Evolutionary conservation across 2,329 filamentous ascomycete species (phyloP).

Genomic region (Penicillium fuscoglaucum): DNA sequence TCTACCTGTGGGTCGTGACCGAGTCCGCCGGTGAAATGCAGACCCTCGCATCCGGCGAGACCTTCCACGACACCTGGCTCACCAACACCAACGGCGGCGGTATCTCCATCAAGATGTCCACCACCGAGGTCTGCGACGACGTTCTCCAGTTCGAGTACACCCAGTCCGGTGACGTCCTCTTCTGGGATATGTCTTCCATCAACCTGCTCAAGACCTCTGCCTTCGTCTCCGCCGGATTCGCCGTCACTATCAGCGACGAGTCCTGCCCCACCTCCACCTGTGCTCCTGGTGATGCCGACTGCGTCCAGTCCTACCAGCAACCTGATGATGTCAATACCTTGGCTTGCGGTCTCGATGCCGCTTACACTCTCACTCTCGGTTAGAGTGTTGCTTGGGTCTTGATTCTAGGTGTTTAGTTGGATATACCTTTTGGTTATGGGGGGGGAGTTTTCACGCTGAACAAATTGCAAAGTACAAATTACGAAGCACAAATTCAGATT

Average conservation of each 20-base stretch:
- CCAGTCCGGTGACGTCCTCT: conserved; percentile 24
- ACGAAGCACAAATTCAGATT: conserved; percentile 2
- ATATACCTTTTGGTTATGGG: conserved; percentile 9
- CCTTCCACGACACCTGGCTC: conserved; percentile 31
- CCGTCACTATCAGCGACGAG: conserved; percentile 25
- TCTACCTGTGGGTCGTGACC: conserved; percentile 34
- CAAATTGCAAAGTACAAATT: conserved; percentile 8
- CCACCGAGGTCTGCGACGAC: conserved; percentile 15
- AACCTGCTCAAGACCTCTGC: conserved; percentile 24
- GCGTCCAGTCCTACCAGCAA: conserved; percentile 31
- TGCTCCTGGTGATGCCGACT: conserved; percentile 27
- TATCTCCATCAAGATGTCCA: conserved; percentile 36
- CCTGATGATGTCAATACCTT: conserved; percentile 32
- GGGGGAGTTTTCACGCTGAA: conserved; percentile 6
- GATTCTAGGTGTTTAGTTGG: conserved; percentile 9
- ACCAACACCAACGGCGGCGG: conserved; percentile 34
- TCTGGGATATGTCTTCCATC: conserved; percentile 37
- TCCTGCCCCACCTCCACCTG: conserved; percentile 28
- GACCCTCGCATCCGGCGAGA: conserved; percentile 18
- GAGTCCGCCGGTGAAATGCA: conserved; percentile 21
- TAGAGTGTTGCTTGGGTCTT: conserved; percentile 9
- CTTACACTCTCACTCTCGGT: conserved; percentile 43
- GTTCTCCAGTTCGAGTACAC: conserved; percentile 40
- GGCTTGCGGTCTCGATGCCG: conserved; percentile 23
- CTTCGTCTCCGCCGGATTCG: conserved; percentile 29